Percentiles rank a stretch among this genome's conserved stretches.
These are phyloP conservation scores for Hypoxylon crocopeplum DNA, from an alignment of 495 filamentous ascomycete species.

Conservation along the genomic window DNA sequence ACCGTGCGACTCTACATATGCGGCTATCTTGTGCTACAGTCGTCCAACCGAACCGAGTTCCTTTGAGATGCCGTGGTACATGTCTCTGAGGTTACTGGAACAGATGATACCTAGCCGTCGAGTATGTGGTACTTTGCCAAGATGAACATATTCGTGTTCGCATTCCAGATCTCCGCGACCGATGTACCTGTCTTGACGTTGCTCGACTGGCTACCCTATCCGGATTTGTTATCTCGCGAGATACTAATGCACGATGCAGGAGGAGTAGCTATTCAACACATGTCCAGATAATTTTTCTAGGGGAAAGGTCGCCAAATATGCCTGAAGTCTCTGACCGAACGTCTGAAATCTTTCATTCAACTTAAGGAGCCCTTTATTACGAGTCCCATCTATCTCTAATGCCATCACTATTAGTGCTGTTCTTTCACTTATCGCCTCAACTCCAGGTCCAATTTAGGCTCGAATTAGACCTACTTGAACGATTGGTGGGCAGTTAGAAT, in stretches of 20 bases:
- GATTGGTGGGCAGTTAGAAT: conserved; percentile 20
- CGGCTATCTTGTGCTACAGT: conserved; percentile 27
- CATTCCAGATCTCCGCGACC: background rate
- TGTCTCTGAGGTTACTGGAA: conserved; percentile 16
- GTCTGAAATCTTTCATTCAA: background rate
- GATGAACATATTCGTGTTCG: conserved; percentile 6
- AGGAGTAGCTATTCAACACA: background rate
- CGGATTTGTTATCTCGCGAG: conserved; percentile 1
- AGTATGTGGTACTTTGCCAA: conserved; percentile 21
- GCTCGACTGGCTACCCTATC: conserved; percentile 12
- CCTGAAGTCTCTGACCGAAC: background rate
- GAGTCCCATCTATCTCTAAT: background rate
- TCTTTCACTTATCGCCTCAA: conserved; percentile 1
- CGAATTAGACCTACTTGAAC: background rate
- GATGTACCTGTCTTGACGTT: background rate
- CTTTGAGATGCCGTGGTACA: conserved; percentile 22
- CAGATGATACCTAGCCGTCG: conserved; percentile 6
- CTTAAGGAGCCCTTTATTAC: background rate
- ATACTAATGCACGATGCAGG: conserved; percentile 13
- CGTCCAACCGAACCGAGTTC: conserved; percentile 13
- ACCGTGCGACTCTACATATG: conserved; percentile 32
- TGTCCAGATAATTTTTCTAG: background rate
- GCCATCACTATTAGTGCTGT: conserved; percentile 2
- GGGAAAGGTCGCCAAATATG: background rate
- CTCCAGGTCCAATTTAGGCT: background rate